These are phyloP conservation scores for Mycena galopus DNA, from an alignment of 768 basidiomycete genomes.

Conservation along the genomic window DNA sequence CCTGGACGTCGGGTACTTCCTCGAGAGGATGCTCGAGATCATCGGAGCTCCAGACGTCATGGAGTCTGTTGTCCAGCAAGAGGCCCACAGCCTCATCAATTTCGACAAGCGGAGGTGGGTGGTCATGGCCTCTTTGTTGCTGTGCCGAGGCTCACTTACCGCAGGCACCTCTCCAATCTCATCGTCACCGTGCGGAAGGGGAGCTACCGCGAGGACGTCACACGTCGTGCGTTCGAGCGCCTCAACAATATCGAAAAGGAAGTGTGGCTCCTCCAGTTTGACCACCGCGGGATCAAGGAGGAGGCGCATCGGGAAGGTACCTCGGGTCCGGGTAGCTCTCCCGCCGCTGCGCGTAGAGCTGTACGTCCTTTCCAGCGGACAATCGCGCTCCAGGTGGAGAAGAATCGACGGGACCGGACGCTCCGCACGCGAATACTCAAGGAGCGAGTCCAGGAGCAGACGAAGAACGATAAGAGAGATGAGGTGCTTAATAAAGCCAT, in stretches of 20 bases:
- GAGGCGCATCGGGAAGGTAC: conserved; percentile 77
- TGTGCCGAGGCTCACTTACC: neutral
- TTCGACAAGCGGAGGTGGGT: conserved; percentile 85
- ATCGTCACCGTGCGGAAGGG: conserved; percentile 61
- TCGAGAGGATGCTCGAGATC: conserved; percentile 86
- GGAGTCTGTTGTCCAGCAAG: conserved; percentile 61
- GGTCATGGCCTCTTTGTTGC: neutral
- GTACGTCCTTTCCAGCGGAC: conserved; percentile 77
- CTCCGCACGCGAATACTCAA: conserved; percentile 77
- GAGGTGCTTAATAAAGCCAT: conserved; percentile 83
- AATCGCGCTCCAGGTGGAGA: conserved; percentile 79
- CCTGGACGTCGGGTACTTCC: conserved; percentile 85
- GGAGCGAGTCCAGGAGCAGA: conserved; percentile 83
- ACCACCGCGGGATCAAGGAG: conserved; percentile 80
- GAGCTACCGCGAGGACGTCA: conserved; percentile 66
- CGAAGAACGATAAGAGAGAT: conserved; percentile 78
- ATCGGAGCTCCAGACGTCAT: conserved; percentile 81
- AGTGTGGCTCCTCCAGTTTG: conserved; percentile 71
- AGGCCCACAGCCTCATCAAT: conserved; percentile 75
- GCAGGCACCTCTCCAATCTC: conserved; percentile 76
- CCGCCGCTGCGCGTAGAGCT: conserved; percentile 64
- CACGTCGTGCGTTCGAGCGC: conserved; percentile 79
- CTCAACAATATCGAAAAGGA: conserved; percentile 83
- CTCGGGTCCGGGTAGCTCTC: conserved; percentile 56
- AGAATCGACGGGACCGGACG: conserved; percentile 82